Percentiles rank a stretch among this genome's conserved stretches.
Conservation (phyloP, 352 stramenopile genomes). For the Elongisporangium anandrum region DNA sequence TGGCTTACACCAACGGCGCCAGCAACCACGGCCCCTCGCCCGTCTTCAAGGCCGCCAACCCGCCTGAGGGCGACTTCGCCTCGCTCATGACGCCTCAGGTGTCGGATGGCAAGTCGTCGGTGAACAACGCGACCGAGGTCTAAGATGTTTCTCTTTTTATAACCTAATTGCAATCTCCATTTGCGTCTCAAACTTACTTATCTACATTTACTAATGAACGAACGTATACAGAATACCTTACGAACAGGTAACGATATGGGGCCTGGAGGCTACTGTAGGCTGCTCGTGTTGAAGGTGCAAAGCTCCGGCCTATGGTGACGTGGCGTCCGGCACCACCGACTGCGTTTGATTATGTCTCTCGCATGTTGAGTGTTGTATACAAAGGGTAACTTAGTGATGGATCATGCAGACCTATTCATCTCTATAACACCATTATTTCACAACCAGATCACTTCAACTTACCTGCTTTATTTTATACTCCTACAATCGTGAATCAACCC, state of each 20-base stretch:
- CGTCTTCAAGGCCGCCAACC: slow-evolving; percentile 8
- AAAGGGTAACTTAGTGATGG: too few species aligned
- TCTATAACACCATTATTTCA: too few species aligned
- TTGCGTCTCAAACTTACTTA: background rate
- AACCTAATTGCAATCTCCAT: background rate
- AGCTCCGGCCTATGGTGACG: too few species aligned
- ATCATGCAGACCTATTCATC: background rate
- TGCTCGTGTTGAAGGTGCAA: too few species aligned
- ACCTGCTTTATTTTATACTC: background rate
- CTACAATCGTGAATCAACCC: too few species aligned
- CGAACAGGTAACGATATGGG: too few species aligned
- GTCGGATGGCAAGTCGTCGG: background rate
- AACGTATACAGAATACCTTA: too few species aligned
- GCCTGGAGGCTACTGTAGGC: too few species aligned
- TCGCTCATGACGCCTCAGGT: slow-evolving; percentile 2
- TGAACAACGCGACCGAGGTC: background rate
- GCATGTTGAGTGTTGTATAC: too few species aligned
- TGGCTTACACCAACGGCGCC: slow-evolving; percentile 9
- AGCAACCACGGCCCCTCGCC: slow-evolving; percentile 1
- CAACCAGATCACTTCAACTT: background rate
- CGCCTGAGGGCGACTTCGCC: slow-evolving; percentile 2
- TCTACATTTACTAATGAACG: too few species aligned
- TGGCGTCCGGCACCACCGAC: too few species aligned
- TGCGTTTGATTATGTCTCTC: too few species aligned
- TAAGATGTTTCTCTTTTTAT: background rate